Evolutionary conservation across 192 early-diverging fungal genomes (phyloP), one percentile per base, ranked within the genome.

Genomic region (Entomortierella chlamydospora): DNA sequence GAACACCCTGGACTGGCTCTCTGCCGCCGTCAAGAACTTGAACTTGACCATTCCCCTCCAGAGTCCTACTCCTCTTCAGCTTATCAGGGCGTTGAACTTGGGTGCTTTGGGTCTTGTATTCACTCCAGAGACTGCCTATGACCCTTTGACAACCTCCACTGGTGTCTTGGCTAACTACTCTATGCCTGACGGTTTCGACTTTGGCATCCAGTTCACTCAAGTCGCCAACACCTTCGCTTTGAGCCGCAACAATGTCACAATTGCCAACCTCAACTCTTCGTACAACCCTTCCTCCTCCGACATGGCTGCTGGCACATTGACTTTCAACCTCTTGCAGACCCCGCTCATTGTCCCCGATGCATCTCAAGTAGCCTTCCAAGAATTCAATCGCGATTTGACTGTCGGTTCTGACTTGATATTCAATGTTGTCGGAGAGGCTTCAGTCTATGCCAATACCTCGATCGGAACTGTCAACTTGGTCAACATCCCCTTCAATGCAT

Each of bases 131-230:
- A 73, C 58, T 26, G 65, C 86, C n/a, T 89, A 86, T 51, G 13
- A 62, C 11, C 88, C 88, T 25, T 29, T 53, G 18, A 53, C 76
- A 2, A 66, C 79, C 54, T 71, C 86, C 28, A 70, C 80, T 37
- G 57, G 63, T 43, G 77, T 85, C 22, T 49, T 56, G 2, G 85
- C 85, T 18, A 66, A 67, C n/a, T 84, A 78, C 73, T 26, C 61
- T 4, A 68, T 88, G 31, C 88, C 88, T 2, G 87, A 87, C 29
- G 84, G 83, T 53, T 90, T 89, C 47, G 52, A 70, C 29, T 61
- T 90, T 20, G 82, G 72, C 18, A 81, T 88, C 49, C 30, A 52
- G 31, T 63, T 61, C 61, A 50, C 59, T 20, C 67, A 74, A 52
- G 67, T 72, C 53, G 45, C 76, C 57, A 70, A 83, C 70, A 28